Conservation (phyloP, 2,329 filamentous ascomycete genomes). For the Cordyceps javanica region DNA sequence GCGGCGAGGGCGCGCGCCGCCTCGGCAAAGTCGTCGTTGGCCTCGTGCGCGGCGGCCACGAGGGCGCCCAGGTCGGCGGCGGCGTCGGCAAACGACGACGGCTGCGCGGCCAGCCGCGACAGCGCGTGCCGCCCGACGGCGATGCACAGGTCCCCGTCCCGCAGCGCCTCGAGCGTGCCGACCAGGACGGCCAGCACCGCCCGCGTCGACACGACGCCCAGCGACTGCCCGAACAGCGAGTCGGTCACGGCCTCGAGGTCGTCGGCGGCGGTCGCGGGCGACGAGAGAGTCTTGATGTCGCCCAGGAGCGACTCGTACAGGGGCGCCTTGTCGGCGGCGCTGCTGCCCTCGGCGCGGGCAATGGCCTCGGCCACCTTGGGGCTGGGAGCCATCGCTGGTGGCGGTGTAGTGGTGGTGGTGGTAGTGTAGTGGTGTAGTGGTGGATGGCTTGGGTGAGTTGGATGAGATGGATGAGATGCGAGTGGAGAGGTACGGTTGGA, state of each 20-base stretch:
- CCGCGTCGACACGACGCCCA: conserved; percentile 72
- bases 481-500: no score
- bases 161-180: conserved; percentile 52
- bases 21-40: conserved; percentile 69
- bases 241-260: conserved; percentile 65
- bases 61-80: conserved; percentile 72
- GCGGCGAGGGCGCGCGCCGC: conserved; percentile 74
- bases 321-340: conserved; percentile 35
- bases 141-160: conserved; percentile 62
- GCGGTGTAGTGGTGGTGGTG: conserved; percentile 14
- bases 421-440: no score
- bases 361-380: conserved; percentile 39
- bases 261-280: conserved; percentile 32
- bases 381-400: conserved; percentile 30
- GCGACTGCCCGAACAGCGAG: conserved; percentile 59
- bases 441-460: no score
- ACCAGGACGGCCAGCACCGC: conserved; percentile 64
- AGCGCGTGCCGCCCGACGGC: conserved; percentile 71
- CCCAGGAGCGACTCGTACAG: conserved; percentile 41
- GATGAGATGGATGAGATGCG: no score
- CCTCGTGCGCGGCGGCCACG: conserved; percentile 77
- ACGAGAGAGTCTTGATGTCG: conserved; percentile 35
- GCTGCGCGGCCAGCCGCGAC: conserved; percentile 54
- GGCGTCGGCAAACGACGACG: conserved; percentile 73
- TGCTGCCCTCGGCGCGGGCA: conserved; percentile 29